A percentile compares a stretch with the other conserved stretches of the same genome.
Evolutionary conservation across 148 eudicot genomes (phyloP).

Genomic region (Salicornia ramosissima): DNA sequence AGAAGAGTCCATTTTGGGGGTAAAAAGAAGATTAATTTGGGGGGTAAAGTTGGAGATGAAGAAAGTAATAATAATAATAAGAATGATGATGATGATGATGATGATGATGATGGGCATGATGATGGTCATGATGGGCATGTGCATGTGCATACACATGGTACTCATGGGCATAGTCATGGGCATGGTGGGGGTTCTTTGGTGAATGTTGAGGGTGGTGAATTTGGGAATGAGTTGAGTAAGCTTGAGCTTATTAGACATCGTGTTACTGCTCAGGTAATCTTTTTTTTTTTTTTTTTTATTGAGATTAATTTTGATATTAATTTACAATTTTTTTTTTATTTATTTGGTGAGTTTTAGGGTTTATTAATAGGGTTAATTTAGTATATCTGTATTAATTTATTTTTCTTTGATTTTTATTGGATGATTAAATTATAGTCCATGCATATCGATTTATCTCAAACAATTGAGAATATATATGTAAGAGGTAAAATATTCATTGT

Average conservation of each 20-base stretch:
- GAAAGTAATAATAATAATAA: constrained; percentile 1
- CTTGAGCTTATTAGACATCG: constrained; percentile 65
- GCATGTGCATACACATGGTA: constrained; percentile 51
- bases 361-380: no score
- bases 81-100: not conserved
- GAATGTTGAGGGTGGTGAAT: constrained; percentile 8
- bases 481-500: no score
- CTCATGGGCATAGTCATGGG: constrained; percentile 67
- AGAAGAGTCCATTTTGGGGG: constrained; percentile 39
- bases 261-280: constrained; percentile 60
- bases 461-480: no score
- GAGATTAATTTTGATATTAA: not conserved
- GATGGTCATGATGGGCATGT: constrained; percentile 41
- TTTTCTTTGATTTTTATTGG: no score
- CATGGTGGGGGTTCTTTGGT: constrained; percentile 23
- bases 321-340: no score
- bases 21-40: not conserved
- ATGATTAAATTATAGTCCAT: no score
- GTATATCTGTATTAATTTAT: no score
- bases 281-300: not conserved
- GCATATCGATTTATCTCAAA: no score
- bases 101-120: constrained; percentile 23
- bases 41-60: constrained; percentile 12
- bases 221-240: constrained; percentile 8
- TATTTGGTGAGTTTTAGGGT: no score